Evolutionary conservation across 306 rosid species (phyloP).

Genomic region (Parietaria judaica): DNA sequence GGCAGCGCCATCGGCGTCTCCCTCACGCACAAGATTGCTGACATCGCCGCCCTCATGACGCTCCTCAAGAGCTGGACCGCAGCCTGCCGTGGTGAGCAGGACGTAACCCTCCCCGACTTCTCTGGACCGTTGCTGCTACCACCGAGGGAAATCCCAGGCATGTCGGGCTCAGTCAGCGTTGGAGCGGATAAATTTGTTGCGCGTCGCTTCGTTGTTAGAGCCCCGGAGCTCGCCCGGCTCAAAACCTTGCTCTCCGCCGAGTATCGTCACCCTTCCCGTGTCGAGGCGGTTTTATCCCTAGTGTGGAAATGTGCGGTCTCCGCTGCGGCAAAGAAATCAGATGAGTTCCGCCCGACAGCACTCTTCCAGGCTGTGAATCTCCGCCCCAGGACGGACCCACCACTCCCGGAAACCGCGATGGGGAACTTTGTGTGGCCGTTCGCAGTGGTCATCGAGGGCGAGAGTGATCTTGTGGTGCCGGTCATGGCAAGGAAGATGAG

Average conservation of each 20-base stretch:
- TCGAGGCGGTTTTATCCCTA: background rate
- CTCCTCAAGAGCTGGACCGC: conserved; percentile 16
- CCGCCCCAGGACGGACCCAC: background rate
- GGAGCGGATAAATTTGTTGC: conserved; percentile 21
- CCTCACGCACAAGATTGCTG: conserved; percentile 16
- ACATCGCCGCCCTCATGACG: background rate
- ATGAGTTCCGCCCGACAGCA: background rate
- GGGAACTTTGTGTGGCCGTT: background rate
- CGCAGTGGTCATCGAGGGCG: background rate
- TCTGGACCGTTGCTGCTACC: conserved; percentile 18
- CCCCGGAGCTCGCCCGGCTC: background rate
- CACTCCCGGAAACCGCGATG: background rate
- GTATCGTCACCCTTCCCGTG: background rate
- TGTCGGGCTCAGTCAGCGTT: background rate
- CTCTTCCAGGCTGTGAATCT: background rate
- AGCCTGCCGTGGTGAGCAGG: background rate
- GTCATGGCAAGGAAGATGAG: background rate
- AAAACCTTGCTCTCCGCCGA: no score
- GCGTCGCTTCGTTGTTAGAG: background rate
- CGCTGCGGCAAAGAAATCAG: background rate
- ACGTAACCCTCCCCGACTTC: background rate
- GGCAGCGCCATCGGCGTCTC: conserved; percentile 9
- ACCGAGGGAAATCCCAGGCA: background rate
- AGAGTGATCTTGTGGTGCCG: no score
- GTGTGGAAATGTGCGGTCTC: background rate